Evolutionary conservation across 441 rosid species (phyloP), one percentile per base, ranked within the genome.

Genomic region (Hura crepitans): DNA sequence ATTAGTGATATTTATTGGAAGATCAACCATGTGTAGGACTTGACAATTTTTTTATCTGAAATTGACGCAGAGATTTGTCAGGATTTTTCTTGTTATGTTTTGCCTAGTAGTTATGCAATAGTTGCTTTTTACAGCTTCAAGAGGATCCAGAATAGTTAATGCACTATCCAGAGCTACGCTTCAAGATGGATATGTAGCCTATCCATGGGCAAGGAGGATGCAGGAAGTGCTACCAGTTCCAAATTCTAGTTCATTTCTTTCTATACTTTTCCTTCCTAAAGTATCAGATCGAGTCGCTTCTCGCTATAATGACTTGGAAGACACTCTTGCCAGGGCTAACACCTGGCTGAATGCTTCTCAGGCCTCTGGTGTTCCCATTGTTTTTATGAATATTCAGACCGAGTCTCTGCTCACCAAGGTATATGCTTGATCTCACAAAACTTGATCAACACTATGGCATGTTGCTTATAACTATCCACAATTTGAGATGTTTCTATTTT

Each of bases 341-440:
- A 84, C 91, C 4, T 94, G 99, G 99, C 81, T 94, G 22, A 81
- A 79, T 35, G 89, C 96, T 3, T 90, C 97, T 66, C 97, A 90
- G 75, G 84, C 85, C 50, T 79, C 87, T 27, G 97, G 97, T 0
- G 96, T 92, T 45, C 99, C 97, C 0, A 75, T 92, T 61, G 89
- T 82, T 55, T 92, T 94, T 79, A 89, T 87, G 87, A 94, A 89
- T 74, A 87, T 94, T 73, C 97, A 94, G 81, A 94, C 90, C 0
- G 97, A 94, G 70, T 87, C 97, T 66, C 72, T 94, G 68, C 97
- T 94, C 12, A 94, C 99, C 1, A 94, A 94, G 98, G 98, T 94
- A 74, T 31, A 25, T 8, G 53, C 45, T 5, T 42, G 10, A 42
- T 0, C 37, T 33, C 37, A 2, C 6, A 33, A 33, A 33, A 33